Evolutionary conservation across 345 rosid species (phyloP).

Genomic region (Gossypium raimondii): DNA sequence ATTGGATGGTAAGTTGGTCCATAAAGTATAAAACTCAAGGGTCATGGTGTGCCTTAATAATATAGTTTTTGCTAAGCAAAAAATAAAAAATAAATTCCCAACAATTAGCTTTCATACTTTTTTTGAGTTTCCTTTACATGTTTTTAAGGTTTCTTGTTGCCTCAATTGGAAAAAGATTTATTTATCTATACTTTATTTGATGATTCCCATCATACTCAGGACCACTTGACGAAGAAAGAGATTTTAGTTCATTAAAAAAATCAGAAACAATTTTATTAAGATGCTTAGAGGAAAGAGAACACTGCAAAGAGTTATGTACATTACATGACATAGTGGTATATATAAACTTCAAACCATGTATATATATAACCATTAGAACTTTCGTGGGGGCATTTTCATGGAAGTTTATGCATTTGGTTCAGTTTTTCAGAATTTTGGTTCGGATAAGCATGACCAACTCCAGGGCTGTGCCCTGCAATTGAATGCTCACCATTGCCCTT

Average conservation of each 20-base stretch:
- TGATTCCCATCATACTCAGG: not conserved
- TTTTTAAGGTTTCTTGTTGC: not conserved
- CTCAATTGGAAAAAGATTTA: not conserved
- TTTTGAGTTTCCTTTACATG: not conserved
- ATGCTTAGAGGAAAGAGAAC: not conserved
- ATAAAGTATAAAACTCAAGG: not conserved
- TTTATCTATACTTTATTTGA: not conserved
- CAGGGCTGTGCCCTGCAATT: constrained; percentile 5
- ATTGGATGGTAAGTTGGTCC: not conserved
- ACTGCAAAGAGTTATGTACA: not conserved
- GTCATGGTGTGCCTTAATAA: not conserved
- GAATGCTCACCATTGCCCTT: constrained; percentile 11
- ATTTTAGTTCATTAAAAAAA: not conserved
- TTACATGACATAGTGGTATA: not conserved
- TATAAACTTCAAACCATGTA: constrained; percentile 22
- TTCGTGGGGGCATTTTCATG: constrained; percentile 17
- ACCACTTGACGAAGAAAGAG: not conserved
- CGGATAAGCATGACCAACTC: not conserved
- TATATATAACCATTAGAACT: not conserved
- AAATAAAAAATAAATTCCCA: not conserved
- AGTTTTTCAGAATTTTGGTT: not conserved
- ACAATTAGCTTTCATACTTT: not conserved
- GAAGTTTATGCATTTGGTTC: not conserved
- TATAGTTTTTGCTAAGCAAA: not conserved
- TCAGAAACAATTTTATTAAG: not conserved